phyloP scores from a whole-genome alignment of 2,329 filamentous ascomycete genomes.

The Thyridium curvatum region DNA sequence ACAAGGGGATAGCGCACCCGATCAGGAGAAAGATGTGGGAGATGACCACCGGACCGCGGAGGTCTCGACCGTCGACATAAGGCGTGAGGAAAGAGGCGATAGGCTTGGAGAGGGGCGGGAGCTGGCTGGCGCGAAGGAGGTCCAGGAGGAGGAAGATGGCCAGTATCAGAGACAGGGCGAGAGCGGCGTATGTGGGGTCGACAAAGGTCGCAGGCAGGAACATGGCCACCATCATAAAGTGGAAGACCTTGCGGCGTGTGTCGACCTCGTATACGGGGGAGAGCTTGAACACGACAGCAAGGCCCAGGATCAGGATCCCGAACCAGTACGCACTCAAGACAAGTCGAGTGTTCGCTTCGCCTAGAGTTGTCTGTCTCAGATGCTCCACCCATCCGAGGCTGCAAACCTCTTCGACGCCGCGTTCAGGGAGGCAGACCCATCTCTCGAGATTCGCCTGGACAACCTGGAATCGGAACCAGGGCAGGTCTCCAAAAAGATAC shows the following conservation, averaged over 20 bases:
- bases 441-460: slow-evolving; percentile 60
- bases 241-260: slow-evolving; percentile 92
- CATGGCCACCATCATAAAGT: slow-evolving; percentile 98
- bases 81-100: slow-evolving; percentile 84
- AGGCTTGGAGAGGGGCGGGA: slow-evolving; percentile 82
- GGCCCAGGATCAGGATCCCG: slow-evolving; percentile 60
- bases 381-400: slow-evolving; percentile 56
- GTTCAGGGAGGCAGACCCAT: slow-evolving; percentile 67
- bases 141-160: slow-evolving; percentile 85
- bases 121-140: slow-evolving; percentile 80
- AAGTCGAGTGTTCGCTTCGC: slow-evolving; percentile 77
- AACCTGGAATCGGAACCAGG: slow-evolving; percentile 65
- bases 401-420: slow-evolving; percentile 26
- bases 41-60: slow-evolving; percentile 89
- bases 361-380: slow-evolving; percentile 58
- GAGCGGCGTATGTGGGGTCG: slow-evolving; percentile 75
- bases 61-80: slow-evolving; percentile 89
- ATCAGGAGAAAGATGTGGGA: slow-evolving; percentile 94
- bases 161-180: slow-evolving; percentile 75
- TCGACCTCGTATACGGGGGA: slow-evolving; percentile 82
- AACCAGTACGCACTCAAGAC: slow-evolving; percentile 69
- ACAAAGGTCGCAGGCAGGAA: slow-evolving; percentile 80
- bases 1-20: slow-evolving; percentile 89
- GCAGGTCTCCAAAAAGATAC: slow-evolving; percentile 78
- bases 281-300: slow-evolving; percentile 68